Conservation (phyloP, 2,329 filamentous ascomycete genomes). For the Amylocarpus encephaloides region DNA sequence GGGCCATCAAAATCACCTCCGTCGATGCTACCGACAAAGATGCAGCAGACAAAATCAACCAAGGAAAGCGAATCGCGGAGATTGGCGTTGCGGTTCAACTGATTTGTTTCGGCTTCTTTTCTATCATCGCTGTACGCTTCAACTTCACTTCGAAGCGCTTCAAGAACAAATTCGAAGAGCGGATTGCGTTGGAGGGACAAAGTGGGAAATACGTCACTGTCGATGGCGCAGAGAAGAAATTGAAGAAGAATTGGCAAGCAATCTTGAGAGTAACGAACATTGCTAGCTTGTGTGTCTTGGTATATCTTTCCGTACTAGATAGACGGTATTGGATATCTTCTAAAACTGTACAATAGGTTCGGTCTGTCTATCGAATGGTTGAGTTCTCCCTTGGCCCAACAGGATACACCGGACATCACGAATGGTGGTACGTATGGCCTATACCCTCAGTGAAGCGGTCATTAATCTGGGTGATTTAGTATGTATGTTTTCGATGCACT, state of each 20-base stretch:
- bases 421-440: conserved; percentile 16
- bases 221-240: conserved; percentile 20
- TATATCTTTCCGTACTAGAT: conserved; percentile 10
- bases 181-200: conserved; percentile 14
- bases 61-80: conserved; percentile 35
- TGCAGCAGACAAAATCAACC: conserved; percentile 29
- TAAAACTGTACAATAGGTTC: conserved; percentile 23
- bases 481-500: conserved; percentile 23
- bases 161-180: conserved; percentile 26
- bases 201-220: conserved; percentile 23
- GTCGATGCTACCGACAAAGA: conserved; percentile 31
- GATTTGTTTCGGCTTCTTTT: conserved; percentile 41
- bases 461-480: too few relatives aligned
- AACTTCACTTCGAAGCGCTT: conserved; percentile 40
- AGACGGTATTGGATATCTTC: background rate
- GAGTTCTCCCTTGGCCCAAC: conserved; percentile 21
- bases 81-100: conserved; percentile 40
- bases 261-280: conserved; percentile 31
- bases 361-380: conserved; percentile 24
- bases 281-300: conserved; percentile 29
- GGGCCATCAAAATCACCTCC: conserved; percentile 35
- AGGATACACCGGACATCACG: conserved; percentile 21
- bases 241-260: conserved; percentile 30
- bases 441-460: background rate
- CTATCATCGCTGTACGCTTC: conserved; percentile 40